Conservation (phyloP, 305 asterid species). For the Solanum hybrid region DNA sequence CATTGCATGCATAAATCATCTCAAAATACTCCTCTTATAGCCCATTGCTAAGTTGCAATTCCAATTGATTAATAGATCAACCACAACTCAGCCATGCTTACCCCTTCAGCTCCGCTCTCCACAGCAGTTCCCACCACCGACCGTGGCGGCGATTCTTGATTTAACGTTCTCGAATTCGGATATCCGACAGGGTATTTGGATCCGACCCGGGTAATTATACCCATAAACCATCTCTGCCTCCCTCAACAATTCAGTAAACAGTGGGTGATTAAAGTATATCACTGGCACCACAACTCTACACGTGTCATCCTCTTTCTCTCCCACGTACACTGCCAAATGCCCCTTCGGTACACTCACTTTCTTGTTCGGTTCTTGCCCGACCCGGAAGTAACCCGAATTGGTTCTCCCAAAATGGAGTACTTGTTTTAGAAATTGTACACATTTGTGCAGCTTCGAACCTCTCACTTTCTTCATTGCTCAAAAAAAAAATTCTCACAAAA, state of each 20-base stretch:
- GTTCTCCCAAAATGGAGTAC: neutral
- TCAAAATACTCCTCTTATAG: neutral
- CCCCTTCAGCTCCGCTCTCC: constrained; percentile 14
- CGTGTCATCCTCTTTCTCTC: constrained; percentile 32
- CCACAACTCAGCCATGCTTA: too few relatives aligned
- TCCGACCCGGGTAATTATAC: constrained; percentile 52
- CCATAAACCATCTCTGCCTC: constrained; percentile 52
- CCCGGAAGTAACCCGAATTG: constrained; percentile 9
- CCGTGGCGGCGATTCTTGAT: constrained; percentile 49
- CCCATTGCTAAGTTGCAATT: neutral
- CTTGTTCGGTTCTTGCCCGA: constrained; percentile 18
- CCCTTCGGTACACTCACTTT: constrained; percentile 32
- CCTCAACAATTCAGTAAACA: constrained; percentile 41
- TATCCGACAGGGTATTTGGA: constrained; percentile 60
- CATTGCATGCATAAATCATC: neutral
- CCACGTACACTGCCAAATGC: constrained; percentile 61
- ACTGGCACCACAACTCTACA: constrained; percentile 57
- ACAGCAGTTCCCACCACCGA: constrained; percentile 1
- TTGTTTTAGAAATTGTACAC: neutral
- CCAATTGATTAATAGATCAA: neutral
- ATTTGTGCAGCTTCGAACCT: neutral
- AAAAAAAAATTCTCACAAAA: neutral
- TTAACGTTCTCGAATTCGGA: constrained; percentile 46
- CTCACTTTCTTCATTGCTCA: neutral
- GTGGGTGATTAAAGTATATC: constrained; percentile 46